Evolutionary conservation across 768 basidiomycete genomes (phyloP).

Genomic region (Aureoboletus auriporus): DNA sequence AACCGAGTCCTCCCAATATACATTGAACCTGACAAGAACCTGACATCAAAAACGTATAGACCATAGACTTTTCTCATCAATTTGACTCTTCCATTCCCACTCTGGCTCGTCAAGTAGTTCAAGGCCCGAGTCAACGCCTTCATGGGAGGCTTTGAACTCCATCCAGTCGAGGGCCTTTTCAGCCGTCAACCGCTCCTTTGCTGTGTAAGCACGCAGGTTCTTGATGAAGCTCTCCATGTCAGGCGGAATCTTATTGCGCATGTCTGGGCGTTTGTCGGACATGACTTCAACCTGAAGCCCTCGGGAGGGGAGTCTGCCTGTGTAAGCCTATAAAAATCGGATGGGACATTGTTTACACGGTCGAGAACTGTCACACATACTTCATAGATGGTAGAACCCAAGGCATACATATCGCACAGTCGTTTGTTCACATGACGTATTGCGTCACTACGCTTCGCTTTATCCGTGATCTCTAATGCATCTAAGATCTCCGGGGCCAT

Average conservation of each 20-base stretch:
- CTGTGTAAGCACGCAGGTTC: slow-evolving; percentile 21
- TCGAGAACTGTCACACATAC: slow-evolving; percentile 14
- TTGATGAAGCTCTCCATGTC: slow-evolving; percentile 30
- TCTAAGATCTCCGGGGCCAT: slow-evolving; percentile 25
- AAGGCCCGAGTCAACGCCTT: slow-evolving; percentile 3
- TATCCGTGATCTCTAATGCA: no score
- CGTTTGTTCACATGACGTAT: slow-evolving; percentile 23
- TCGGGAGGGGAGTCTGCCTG: not conserved
- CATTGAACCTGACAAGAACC: no score
- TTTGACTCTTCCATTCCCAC: slow-evolving; percentile 12
- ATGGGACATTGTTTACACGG: not conserved
- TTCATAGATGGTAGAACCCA: slow-evolving; percentile 39
- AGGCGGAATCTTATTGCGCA: slow-evolving; percentile 13
- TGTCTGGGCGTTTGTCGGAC: slow-evolving; percentile 6
- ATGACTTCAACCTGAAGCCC: not conserved
- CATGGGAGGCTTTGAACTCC: slow-evolving; percentile 11
- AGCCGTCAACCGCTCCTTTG: slow-evolving; percentile 23
- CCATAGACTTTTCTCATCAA: slow-evolving; percentile 9
- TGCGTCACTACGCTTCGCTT: not conserved
- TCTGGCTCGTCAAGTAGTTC: slow-evolving; percentile 11
- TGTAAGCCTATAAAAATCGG: slow-evolving; percentile 11
- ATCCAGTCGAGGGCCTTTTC: slow-evolving; percentile 22
- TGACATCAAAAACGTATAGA: slow-evolving; percentile 6
- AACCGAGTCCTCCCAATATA: no score
- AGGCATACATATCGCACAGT: slow-evolving; percentile 38